Percentiles rank a stretch among this genome's conserved stretches.
Conservation (phyloP, 805 yeast species). For the Kurtzmaniella fragi region DNA sequence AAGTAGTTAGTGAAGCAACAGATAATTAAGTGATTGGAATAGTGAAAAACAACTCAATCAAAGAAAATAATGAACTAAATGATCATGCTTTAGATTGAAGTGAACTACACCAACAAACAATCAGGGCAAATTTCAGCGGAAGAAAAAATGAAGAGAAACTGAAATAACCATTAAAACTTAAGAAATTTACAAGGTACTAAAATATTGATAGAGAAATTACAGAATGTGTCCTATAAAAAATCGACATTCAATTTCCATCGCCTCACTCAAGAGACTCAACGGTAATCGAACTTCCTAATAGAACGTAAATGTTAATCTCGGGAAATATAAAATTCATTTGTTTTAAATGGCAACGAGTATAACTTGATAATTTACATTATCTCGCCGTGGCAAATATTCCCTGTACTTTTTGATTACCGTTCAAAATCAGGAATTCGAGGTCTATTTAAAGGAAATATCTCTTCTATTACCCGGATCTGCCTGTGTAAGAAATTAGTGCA, state of each 20-base stretch:
- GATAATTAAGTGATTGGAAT: background rate
- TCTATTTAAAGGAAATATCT: background rate
- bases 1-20: background rate
- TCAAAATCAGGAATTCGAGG: too few species aligned
- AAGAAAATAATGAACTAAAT: too few species aligned
- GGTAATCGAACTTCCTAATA: constrained; percentile 57
- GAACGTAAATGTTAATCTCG: constrained; percentile 45
- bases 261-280: constrained; percentile 47
- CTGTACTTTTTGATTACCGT: constrained; percentile 21
- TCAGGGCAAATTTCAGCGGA: too few species aligned
- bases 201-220: constrained; percentile 1
- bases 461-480: constrained; percentile 1
- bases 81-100: too few species aligned
- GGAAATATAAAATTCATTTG: constrained; percentile 33
- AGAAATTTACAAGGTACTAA: too few species aligned
- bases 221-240: constrained; percentile 36
- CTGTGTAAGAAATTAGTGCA: background rate
- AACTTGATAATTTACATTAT: constrained; percentile 56
- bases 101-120: too few species aligned
- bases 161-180: too few species aligned
- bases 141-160: too few species aligned
- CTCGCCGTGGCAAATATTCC: constrained; percentile 69
- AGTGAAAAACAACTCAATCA: too few species aligned
- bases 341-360: constrained; percentile 56
- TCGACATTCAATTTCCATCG: constrained; percentile 62